phyloP scores from a whole-genome alignment of 169 alveolate genomes.

The Cryptosporidium tyzzeri region DNA sequence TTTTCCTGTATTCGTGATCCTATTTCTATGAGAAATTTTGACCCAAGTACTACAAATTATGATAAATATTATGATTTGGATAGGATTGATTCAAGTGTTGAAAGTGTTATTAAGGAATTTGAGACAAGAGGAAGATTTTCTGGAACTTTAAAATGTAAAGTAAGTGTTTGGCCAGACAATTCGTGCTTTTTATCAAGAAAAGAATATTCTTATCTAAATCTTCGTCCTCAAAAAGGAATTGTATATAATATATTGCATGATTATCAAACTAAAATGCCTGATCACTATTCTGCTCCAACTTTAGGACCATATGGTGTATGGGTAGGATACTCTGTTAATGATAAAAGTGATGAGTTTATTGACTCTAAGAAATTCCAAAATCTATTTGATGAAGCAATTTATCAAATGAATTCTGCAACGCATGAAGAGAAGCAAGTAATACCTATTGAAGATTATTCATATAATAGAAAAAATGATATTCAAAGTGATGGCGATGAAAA shows the following conservation, averaged over 20 bases:
- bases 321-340: conserved; percentile 52
- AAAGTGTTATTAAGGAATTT: conserved; percentile 14
- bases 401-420: not conserved
- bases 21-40: conserved; percentile 4
- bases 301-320: conserved; percentile 74
- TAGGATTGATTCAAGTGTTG: conserved; percentile 6
- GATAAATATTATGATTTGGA: conserved; percentile 4
- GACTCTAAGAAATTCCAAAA: not conserved
- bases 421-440: not conserved
- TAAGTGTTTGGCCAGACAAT: conserved; percentile 58
- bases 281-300: conserved; percentile 70
- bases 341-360: not conserved
- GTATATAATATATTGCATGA: conserved; percentile 64
- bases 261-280: conserved; percentile 68
- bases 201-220: conserved; percentile 63
- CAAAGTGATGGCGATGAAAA: not conserved
- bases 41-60: not conserved
- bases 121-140: conserved; percentile 27
- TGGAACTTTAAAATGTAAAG: conserved; percentile 49
- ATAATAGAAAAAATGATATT: not conserved
- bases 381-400: conserved; percentile 36
- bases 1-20: conserved; percentile 51
- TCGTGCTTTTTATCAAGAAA: conserved; percentile 30
- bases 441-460: not conserved
- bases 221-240: conserved; percentile 73